A percentile compares a stretch with the other conserved stretches of the same genome.
These are phyloP conservation scores for Hyparrhenia diplandra DNA, from an alignment of 176 grass and related monocot genomes.

Conservation along the genomic window DNA sequence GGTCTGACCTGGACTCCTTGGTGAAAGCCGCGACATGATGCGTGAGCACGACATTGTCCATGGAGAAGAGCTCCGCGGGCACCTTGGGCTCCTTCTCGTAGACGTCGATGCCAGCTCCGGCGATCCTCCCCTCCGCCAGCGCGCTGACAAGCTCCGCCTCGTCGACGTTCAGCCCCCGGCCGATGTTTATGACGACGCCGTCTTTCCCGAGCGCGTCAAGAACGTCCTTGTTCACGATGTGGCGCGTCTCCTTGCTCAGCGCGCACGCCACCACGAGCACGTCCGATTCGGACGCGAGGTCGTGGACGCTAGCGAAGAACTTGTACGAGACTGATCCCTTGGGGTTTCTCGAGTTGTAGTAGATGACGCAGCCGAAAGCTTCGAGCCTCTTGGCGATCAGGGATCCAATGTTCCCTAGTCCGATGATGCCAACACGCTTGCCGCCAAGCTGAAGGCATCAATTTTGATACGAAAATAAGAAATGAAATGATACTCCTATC, in stretches of 20 bases:
- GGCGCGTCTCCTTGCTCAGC: neutral
- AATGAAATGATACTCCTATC: no score
- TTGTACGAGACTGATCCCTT: neutral
- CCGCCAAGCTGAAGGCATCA: neutral
- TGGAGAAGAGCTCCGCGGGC: neutral
- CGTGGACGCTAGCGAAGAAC: neutral
- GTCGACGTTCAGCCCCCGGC: neutral
- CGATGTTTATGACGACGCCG: slow-evolving; percentile 14
- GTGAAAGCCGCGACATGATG: neutral
- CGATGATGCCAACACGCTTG: slow-evolving; percentile 9
- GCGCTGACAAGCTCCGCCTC: neutral
- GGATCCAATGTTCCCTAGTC: neutral
- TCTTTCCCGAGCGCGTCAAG: neutral
- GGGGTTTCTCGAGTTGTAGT: neutral
- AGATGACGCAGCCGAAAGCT: neutral
- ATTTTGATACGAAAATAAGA: no score
- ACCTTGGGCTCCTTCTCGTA: slow-evolving; percentile 14
- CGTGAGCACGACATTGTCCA: slow-evolving; percentile 19
- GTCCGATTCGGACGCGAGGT: neutral
- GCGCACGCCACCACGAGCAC: neutral
- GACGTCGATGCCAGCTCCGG: slow-evolving; percentile 18
- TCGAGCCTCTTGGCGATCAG: neutral
- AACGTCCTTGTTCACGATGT: neutral
- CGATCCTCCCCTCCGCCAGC: neutral
- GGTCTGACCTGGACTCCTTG: neutral